phyloP scores from a whole-genome alignment of 2,329 filamentous ascomycete species.

The Dryadomyces sulphureus region DNA sequence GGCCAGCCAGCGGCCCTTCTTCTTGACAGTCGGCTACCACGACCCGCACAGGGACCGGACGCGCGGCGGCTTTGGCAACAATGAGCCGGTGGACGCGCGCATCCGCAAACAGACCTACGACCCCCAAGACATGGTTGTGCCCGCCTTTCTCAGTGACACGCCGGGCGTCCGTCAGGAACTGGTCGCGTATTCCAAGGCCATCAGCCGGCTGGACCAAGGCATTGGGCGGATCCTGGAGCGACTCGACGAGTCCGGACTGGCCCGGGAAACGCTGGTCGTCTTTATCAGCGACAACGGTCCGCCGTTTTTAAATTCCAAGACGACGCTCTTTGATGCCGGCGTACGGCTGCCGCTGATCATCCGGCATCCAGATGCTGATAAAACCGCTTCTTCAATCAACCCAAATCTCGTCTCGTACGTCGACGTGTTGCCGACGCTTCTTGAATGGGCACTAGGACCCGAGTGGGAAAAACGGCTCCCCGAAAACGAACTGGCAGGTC shows the following conservation, averaged over 20 bases:
- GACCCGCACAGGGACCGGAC: conserved; percentile 30
- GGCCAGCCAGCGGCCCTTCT: conserved; percentile 20
- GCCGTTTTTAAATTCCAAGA: conserved; percentile 36
- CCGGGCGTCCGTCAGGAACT: conserved; percentile 26
- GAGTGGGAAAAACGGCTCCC: background rate
- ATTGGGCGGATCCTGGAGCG: conserved; percentile 23
- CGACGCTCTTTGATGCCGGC: conserved; percentile 32
- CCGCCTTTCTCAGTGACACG: conserved; percentile 24
- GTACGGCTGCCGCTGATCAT: conserved; percentile 27
- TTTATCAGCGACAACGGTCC: conserved; percentile 34
- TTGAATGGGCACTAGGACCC: conserved; percentile 22
- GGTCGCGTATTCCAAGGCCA: conserved; percentile 25
- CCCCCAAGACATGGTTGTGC: conserved; percentile 22
- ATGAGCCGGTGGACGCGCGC: conserved; percentile 15
- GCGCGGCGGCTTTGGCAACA: conserved; percentile 28
- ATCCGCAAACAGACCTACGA: conserved; percentile 12
- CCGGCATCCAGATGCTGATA: conserved; percentile 19
- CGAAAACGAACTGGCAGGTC: conserved; percentile 4
- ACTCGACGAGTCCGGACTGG: conserved; percentile 18
- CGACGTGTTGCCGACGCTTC: conserved; percentile 28
- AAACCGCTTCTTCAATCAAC: conserved; percentile 17
- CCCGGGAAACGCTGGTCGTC: conserved; percentile 24
- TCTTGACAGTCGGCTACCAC: conserved; percentile 28
- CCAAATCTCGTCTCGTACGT: conserved; percentile 29
- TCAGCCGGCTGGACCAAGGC: conserved; percentile 25